Base-by-base conservation (phyloP, 129 eudicot genomes). In the Artemisia tridentata region DNA sequence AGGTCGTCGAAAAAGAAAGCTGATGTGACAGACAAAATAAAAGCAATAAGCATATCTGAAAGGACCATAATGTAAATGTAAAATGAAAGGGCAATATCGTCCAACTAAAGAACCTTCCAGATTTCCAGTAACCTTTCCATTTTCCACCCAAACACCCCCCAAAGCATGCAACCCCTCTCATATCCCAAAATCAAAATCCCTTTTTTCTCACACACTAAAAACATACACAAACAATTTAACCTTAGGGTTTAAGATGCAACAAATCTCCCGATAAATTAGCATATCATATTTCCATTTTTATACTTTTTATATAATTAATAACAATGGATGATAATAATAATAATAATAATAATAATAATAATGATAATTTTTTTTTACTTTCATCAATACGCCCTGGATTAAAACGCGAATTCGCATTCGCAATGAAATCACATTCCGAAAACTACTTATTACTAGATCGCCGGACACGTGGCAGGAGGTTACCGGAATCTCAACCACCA, bases 321-420 rank as follows among this genome's bases (percentile, higher is more conserved):
- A 80, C 73, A 19, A 77, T 80, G 10, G 74, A 84, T 31, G 67
- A 62, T 12, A 81, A 80, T 1, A 79, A 5, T 13, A 11, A n/a
- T 50, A 81, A 80, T 1, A 79, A 5, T 13, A 11, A n/a, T 50
- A n/a, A 7, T 12, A 7, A 7, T 48, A 15, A 27, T 27, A 49
- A 49, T 1, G 15, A 61, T 7, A 78, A 55, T 7, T 84, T 68
- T 79, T 81, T 84, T 67, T 57, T 80, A 25, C 25, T 84, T 10
- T 84, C 88, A 19, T 73, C 71, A 17, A 69, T 84, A 7, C 77
- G 88, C 3, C 68, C 83, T 4, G 88, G 85, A 7, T 68, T 80
- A 55, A 84, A 84, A 74, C 80, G 88, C 7, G 88, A 84, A 68
- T 81, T 84, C 8, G 85, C 78, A 3, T 84, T 84, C 56, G 88